Evolutionary conservation across 2,329 filamentous ascomycete genomes (phyloP).

Genomic region (Aureobasidium zeae): DNA sequence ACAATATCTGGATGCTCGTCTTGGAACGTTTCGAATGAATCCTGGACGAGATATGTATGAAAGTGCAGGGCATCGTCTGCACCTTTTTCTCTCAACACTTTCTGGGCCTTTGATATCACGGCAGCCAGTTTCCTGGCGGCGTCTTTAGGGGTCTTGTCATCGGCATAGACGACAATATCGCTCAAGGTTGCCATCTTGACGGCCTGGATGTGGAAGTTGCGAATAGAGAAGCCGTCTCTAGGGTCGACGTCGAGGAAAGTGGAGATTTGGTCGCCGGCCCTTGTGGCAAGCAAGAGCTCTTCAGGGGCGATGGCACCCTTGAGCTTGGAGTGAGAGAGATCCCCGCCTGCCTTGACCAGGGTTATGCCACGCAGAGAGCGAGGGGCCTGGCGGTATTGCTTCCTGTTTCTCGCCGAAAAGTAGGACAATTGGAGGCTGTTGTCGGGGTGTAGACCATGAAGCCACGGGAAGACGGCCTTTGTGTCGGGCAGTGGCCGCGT

Average conservation of each 20-base stretch:
- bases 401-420: slow-evolving; percentile 68
- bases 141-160: slow-evolving; percentile 52
- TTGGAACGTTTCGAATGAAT: slow-evolving; percentile 64
- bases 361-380: slow-evolving; percentile 72
- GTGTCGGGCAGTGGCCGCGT: slow-evolving; percentile 76
- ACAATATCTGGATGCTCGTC: slow-evolving; percentile 60
- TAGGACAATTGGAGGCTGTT: slow-evolving; percentile 87
- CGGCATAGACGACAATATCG: slow-evolving; percentile 87
- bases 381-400: slow-evolving; percentile 56
- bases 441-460: slow-evolving; percentile 81
- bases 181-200: slow-evolving; percentile 81
- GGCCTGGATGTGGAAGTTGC: slow-evolving; percentile 94
- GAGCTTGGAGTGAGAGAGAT: slow-evolving; percentile 62
- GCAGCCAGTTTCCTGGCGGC: slow-evolving; percentile 57
- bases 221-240: slow-evolving; percentile 81
- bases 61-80: slow-evolving; percentile 42
- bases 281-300: slow-evolving; percentile 57
- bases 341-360: slow-evolving; percentile 79
- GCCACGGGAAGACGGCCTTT: slow-evolving; percentile 86
- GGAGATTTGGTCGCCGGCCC: slow-evolving; percentile 36
- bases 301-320: slow-evolving; percentile 79
- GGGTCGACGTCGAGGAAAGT: slow-evolving; percentile 80
- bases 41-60: slow-evolving; percentile 65
- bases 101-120: slow-evolving; percentile 65
- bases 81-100: slow-evolving; percentile 59